Evolutionary conservation across 2,329 filamentous ascomycete species (phyloP), one percentile per base, ranked within the genome.

Genomic region (Huntiella decipiens): DNA sequence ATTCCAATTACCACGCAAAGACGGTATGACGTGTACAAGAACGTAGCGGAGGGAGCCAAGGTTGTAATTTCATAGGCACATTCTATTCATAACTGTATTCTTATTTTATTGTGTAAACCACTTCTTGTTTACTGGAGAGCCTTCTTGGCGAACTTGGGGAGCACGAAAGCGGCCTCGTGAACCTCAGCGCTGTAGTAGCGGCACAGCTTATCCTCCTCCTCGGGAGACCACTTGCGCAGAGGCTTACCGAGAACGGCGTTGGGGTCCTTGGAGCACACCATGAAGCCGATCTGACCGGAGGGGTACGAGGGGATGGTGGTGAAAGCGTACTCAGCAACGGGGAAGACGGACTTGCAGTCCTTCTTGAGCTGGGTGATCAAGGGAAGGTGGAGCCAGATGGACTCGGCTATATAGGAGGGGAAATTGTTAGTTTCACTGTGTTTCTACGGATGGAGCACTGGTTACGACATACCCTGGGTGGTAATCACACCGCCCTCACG

Each of bases 221-320:
- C 87, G 53, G 71, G 61, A 52, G 76, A 71, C 80, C 86, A 93
- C 56, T 66, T 71, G 59, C 91, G 81, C 52, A 95, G 60, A 45
- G 91, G 91, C 65, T 79, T 82, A 64, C 74, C 84, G 61, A 96
- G 74, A 66, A 98, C 74, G 63, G 79, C 76, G 60, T 66, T 77
- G 61, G 77, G 69, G 61, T 96, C 88, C 77, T 98, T 96, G 79
- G 74, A 83, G 79, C 91, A 96, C 61, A 98, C 84, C 87, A 98
- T 95, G 79, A 98, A 98, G 61, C 91, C 91, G 59, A 98, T 98
- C 71, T 98, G 91, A 61, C 91, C 91, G 48, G 85, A 93, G 54
- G 91, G 91, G 73, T 98, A 98, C 61, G 91, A 98, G 50, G 91
- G 91, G 65, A 98, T 98, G 58, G 88, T 96, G 59, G 88, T 96